Percentiles rank a stretch among this genome's conserved stretches.
Conservation (phyloP, 2,329 filamentous ascomycete genomes). For the Colletotrichum falcatum region DNA sequence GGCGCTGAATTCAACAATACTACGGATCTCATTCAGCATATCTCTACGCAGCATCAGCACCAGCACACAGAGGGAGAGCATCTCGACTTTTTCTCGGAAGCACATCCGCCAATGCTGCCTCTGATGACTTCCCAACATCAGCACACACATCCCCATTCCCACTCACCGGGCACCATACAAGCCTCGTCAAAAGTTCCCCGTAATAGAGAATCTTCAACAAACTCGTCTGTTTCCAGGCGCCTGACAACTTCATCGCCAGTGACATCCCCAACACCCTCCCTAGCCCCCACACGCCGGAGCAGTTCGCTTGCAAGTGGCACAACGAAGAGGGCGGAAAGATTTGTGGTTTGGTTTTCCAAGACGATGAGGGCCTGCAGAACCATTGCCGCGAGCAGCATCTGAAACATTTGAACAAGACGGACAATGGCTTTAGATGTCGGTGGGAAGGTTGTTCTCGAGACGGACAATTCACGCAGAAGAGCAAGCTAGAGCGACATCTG, state of each 20-base stretch:
- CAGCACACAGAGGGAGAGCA: neutral
- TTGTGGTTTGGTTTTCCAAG: constrained; percentile 54
- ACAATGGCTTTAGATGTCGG: constrained; percentile 62
- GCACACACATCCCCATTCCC: neutral
- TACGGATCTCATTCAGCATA: constrained; percentile 17
- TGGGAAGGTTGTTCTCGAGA: constrained; percentile 69
- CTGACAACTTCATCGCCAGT: constrained; percentile 12
- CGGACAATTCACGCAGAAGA: constrained; percentile 67
- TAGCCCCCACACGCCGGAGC: constrained; percentile 7
- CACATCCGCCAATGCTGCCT: neutral
- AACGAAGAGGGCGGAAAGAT: constrained; percentile 42
- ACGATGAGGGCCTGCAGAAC: constrained; percentile 64
- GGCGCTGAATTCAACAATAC: constrained; percentile 1
- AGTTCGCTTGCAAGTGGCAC: constrained; percentile 52
- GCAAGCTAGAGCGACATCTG: constrained; percentile 74
- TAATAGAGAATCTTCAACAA: neutral
- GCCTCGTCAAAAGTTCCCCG: neutral
- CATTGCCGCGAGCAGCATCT: constrained; percentile 67
- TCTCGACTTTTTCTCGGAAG: neutral
- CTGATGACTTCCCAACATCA: constrained; percentile 13
- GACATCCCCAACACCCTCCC: constrained; percentile 3
- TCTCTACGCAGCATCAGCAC: constrained; percentile 16
- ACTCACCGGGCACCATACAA: neutral
- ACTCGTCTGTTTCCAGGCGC: neutral
- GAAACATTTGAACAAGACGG: constrained; percentile 52